Evolutionary conservation across 441 rosid species (phyloP), one percentile per base, ranked within the genome.

Genomic region (Manihot esculenta): DNA sequence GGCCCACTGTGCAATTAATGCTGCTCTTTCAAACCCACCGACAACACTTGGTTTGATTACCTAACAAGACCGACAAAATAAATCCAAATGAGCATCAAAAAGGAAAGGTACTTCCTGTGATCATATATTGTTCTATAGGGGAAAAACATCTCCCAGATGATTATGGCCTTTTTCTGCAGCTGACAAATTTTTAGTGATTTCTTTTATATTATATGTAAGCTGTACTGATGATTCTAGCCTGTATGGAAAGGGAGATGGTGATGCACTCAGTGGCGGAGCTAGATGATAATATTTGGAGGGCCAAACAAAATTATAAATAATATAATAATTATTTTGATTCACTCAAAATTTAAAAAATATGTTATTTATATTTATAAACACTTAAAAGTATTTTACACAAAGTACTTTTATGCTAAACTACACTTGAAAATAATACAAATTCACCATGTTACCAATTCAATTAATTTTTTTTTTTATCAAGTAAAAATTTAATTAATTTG

Each of bases 21-120:
- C 88, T 56, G 97, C 85, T 72, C 83, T 92, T 82, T 92, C 99
- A 81, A 94, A 87, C 53, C 99, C 99, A 76, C 99, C 98, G 73
- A 94, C 79, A 51, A 88, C 91, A 77, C 93, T 89, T 66, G 99
- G 99, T 83, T 94, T 94, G 66, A 94, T 86, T 44, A 94, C 96
- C 99, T 94, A 81, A 6, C 18, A 71, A 68, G 56, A 67, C 70
- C 68, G 68, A 70, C 54, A 66, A 41, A 73, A 53, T 41, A 44
- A 64, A 66, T 55, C 48, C 12, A 66, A 57, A 70, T 74, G 49
- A 83, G 54, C 44, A 38, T 21, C 11, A 45, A 42, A 35, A 35
- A 23, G 62, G 55, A 42, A 56, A 69, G 49, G 38, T 41, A 72
- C 24, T 71, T 62, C 5, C 35, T 2, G 48, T 59, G 3, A 26